Evolutionary conservation across 2,329 filamentous ascomycete species (phyloP).

Genomic region (Monosporascus sp.): DNA sequence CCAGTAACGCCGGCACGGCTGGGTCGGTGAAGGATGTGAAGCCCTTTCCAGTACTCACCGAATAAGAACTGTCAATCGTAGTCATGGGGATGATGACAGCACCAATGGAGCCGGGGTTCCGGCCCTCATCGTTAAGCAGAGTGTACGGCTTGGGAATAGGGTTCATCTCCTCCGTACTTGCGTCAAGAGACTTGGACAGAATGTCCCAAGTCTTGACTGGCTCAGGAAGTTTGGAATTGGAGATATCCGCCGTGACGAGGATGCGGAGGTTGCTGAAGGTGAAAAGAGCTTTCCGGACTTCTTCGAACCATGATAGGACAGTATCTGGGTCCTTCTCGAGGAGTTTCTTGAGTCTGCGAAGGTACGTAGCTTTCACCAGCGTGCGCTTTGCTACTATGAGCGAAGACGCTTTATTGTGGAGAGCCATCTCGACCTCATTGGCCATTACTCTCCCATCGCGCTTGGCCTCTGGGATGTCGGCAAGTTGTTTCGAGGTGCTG

Average conservation of each 20-base stretch:
- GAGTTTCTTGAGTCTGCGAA: slow-evolving; percentile 78
- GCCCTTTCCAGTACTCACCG: slow-evolving; percentile 68
- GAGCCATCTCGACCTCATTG: slow-evolving; percentile 64
- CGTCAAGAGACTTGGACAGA: slow-evolving; percentile 49
- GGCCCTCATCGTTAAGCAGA: slow-evolving; percentile 71
- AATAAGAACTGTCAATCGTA: slow-evolving; percentile 87
- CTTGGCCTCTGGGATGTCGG: slow-evolving; percentile 89
- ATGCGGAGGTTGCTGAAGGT: slow-evolving; percentile 80
- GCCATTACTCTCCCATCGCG: slow-evolving; percentile 71
- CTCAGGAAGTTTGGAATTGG: slow-evolving; percentile 56
- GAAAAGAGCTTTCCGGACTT: slow-evolving; percentile 70
- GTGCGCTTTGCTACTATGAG: slow-evolving; percentile 73
- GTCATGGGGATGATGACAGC: slow-evolving; percentile 84
- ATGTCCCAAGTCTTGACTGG: slow-evolving; percentile 77
- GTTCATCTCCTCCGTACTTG: slow-evolving; percentile 47
- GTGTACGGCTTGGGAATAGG: slow-evolving; percentile 66
- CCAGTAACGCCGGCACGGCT: slow-evolving; percentile 74
- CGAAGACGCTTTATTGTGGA: slow-evolving; percentile 74
- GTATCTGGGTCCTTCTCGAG: slow-evolving; percentile 70
- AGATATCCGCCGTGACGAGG: slow-evolving; percentile 76
- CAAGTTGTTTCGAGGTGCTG: slow-evolving; percentile 72
- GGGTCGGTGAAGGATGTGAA: slow-evolving; percentile 72
- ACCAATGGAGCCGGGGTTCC: slow-evolving; percentile 66
- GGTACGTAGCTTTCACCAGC: slow-evolving; percentile 80
- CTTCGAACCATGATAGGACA: slow-evolving; percentile 73